Evolutionary conservation across 305 asterid genomes (phyloP).

Genomic region (Fraxinus platypoda): DNA sequence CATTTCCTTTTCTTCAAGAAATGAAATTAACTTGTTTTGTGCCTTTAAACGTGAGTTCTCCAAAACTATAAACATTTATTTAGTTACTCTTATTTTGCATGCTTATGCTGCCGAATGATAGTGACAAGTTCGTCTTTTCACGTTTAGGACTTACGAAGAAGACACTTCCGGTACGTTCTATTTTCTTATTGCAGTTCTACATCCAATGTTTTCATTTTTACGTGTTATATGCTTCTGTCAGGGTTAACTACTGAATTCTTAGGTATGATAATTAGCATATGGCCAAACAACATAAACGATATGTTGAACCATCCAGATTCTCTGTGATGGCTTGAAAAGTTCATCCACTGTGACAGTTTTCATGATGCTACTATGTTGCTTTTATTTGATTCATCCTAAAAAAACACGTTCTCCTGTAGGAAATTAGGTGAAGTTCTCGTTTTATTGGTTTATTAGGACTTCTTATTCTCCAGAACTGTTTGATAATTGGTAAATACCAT

Average conservation of each 20-base stretch:
- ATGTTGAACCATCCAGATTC: too few relatives aligned
- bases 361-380: too few relatives aligned
- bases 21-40: neutral
- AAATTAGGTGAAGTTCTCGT: too few relatives aligned
- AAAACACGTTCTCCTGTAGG: too few relatives aligned
- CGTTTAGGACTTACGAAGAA: slow-evolving; percentile 64
- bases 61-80: neutral
- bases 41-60: neutral
- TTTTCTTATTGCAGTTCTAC: neutral
- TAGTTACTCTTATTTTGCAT: neutral
- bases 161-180: slow-evolving; percentile 59
- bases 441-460: too few relatives aligned
- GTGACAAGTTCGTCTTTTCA: neutral
- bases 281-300: neutral
- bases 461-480: too few relatives aligned
- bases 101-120: neutral
- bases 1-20: neutral
- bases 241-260: neutral
- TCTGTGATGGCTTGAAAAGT: too few relatives aligned
- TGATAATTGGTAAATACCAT: too few relatives aligned
- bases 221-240: neutral
- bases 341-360: too few relatives aligned
- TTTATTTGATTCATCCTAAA: too few relatives aligned
- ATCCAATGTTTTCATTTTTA: neutral
- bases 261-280: neutral